Evolutionary conservation across 768 basidiomycete species (phyloP).

Genomic region (Russula brevipes): DNA sequence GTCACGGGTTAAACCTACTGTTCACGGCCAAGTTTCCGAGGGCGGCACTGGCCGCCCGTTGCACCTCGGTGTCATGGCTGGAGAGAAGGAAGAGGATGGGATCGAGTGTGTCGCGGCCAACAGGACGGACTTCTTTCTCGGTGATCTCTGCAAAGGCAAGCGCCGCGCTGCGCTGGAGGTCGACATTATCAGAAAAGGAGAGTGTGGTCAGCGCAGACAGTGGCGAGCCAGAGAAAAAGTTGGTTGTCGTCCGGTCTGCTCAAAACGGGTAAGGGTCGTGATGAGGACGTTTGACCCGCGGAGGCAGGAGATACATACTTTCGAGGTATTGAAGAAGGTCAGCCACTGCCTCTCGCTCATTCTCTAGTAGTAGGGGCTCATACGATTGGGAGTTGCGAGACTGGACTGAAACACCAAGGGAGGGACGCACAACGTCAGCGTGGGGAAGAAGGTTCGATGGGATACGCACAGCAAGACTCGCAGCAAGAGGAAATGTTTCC

Average conservation of each 20-base stretch:
- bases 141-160: conserved; percentile 99
- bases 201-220: conserved; percentile 92
- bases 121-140: conserved; percentile 97
- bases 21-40: conserved; percentile 97
- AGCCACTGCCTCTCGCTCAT: conserved; percentile 96
- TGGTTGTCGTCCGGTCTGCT: conserved; percentile 95
- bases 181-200: conserved; percentile 98
- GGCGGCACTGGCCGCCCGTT: conserved; percentile 95
- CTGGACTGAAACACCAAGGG: conserved; percentile 45
- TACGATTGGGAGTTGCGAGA: conserved; percentile 82
- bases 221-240: conserved; percentile 94
- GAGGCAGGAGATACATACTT: conserved; percentile 51
- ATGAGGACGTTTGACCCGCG: not conserved
- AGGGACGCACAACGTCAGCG: conserved; percentile 9
- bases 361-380: conserved; percentile 81
- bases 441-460: conserved; percentile 5
- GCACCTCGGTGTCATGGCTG: conserved; percentile 98
- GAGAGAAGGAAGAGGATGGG: conserved; percentile 96
- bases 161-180: conserved; percentile 95
- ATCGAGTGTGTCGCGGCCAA: conserved; percentile 94
- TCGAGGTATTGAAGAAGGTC: conserved; percentile 96
- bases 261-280: not conserved
- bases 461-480: conserved; percentile 68
- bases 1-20: conserved; percentile 50
- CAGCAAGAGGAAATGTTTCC: conserved; percentile 78